Evolutionary conservation across 139 green algal species (phyloP), one percentile per base, ranked within the genome.

Genomic region (Chlamydomonas sp.): DNA sequence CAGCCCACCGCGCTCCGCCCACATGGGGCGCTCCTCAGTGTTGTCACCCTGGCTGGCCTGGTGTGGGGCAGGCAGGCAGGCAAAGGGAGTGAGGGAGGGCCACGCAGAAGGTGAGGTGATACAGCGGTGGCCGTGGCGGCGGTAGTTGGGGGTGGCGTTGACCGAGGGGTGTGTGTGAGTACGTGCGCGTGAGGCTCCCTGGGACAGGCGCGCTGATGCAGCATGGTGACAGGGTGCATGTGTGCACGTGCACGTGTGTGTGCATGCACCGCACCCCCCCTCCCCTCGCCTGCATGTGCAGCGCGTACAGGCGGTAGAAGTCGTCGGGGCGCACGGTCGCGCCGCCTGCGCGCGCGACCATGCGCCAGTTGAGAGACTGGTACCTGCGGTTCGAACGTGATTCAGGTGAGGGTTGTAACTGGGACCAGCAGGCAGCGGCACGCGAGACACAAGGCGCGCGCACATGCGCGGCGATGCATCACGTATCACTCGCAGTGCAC

Each of bases 1-100:
- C n/a, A 97, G 69, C 0, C 90, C 90, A 3, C 92, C 92, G 59
- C 88, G 91, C 67, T 96, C 89, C 2, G 92, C 90, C 92, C 92
- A 97, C 78, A 88, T 83, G 49, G 92, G 92, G 29, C 90, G 76
- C 77, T 97, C 91, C 1, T 39, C 64, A 3, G 36, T 76, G 75
- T 91, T 92, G 77, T 97, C 90, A 16, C 92, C 91, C 4, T 84
- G 63, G 0, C 60, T 81, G 0, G 84, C 91, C 78, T 95, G 85
- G 60, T 28, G n/a, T 26, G 30, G 54, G 16, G 16, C 13, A 24
- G 24, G 13, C 54, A 63, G 54, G n/a, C 16, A 28, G 16, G 13
- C 54, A 63, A 24, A 28, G 2, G 3, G 36, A 22, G 8, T 35
- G 24, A 63, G 22, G 8, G 54, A 28, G 8, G 8, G 24, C 22